Evolutionary conservation across 176 grass and related monocot species (phyloP), one percentile per base, ranked within the genome.

Genomic region (Thinopyrum elongatum): DNA sequence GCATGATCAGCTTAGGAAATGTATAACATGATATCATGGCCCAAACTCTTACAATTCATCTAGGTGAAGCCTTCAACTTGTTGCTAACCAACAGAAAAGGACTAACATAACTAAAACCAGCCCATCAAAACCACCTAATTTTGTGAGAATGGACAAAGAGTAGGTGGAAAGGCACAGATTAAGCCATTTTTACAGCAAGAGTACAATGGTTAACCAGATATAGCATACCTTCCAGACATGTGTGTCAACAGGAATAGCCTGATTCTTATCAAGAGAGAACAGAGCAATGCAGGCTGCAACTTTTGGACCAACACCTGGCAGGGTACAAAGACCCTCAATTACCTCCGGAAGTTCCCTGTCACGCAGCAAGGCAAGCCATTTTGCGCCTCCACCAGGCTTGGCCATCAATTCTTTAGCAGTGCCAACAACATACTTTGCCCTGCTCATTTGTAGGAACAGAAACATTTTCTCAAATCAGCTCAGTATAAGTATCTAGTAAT

Each of bases 251-350:
- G 94, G 97, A 88, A 98, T 87, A 64, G 92, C 92, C 81, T 98
- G 97, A 63, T 98, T 92, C 83, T 98, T 88, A 80, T 98, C 92
- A 34, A 98, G 93, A 38, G 97, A 98, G 88, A 98, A 98, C 22
- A 98, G 87, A 74, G 92, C 92, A 85, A 98, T 92, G 80, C 92
- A 98, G 59, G 97, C 90, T 72, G 97, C 97, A 64, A 98, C 94
- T 89, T 95, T 95, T 34, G 97, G 94, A 36, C 97, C 94, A 64
- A 98, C 97, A 65, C 97, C 97, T 17, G 92, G 94, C 42, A 98
- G 86, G 78, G 86, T 95, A 74, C 97, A 98, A 86, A 98, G 97
- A 10, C 90, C 90, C n/a, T 92, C 88, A 35, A 98, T 90, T 79
- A 94, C 94, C 77, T 90, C 83, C 5, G 74, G 61, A 84, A 95